These are phyloP conservation scores for Ceratocystis huliohia DNA, from an alignment of 2,329 filamentous ascomycete genomes.

Conservation along the genomic window DNA sequence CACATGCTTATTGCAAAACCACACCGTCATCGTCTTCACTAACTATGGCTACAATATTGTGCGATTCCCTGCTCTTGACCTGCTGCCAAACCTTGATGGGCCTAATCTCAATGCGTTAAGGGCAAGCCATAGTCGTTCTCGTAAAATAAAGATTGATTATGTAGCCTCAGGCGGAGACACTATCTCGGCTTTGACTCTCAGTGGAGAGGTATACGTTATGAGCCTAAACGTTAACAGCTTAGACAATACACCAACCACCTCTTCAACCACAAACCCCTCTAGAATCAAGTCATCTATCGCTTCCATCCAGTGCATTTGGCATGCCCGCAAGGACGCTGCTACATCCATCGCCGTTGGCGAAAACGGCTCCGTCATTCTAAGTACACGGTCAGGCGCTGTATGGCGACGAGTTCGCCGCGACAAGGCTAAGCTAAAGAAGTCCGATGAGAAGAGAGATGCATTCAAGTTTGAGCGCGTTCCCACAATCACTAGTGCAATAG, in stretches of 20 bases:
- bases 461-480: slow-evolving; percentile 92
- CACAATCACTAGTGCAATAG: slow-evolving; percentile 70
- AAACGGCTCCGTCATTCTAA: slow-evolving; percentile 87
- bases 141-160: slow-evolving; percentile 49
- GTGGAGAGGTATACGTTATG: slow-evolving; percentile 80
- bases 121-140: slow-evolving; percentile 46
- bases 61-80: slow-evolving; percentile 61
- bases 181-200: slow-evolving; percentile 72
- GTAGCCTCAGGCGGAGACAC: slow-evolving; percentile 81
- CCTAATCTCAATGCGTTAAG: neutral
- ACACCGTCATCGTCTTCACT: slow-evolving; percentile 85
- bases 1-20: slow-evolving; percentile 69
- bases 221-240: slow-evolving; percentile 59
- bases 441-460: slow-evolving; percentile 60
- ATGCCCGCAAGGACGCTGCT: slow-evolving; percentile 72
- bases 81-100: slow-evolving; percentile 46
- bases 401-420: slow-evolving; percentile 77
- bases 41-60: slow-evolving; percentile 93
- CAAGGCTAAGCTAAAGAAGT: slow-evolving; percentile 54
- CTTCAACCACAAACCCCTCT: slow-evolving; percentile 81
- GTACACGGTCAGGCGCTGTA: slow-evolving; percentile 81
- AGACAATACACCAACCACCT: slow-evolving; percentile 44
- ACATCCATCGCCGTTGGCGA: slow-evolving; percentile 80
- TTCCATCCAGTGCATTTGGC: slow-evolving; percentile 72
- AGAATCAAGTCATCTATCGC: slow-evolving; percentile 80